Base-by-base conservation (phyloP, 352 stramenopile genomes). In the Phytophthora fragariaefolia region DNA sequence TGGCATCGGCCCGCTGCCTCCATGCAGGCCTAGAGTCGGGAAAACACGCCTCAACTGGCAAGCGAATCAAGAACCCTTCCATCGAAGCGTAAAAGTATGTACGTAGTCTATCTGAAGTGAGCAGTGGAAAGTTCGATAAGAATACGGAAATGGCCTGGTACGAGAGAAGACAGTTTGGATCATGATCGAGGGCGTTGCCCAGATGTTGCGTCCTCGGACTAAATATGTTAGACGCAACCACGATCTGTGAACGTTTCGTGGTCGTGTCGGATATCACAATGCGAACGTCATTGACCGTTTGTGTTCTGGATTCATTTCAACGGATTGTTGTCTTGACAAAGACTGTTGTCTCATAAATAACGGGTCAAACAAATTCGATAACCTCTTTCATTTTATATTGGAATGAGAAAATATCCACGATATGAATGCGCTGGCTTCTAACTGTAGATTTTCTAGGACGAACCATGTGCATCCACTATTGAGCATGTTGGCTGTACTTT, bases 11-110 rank as follows among this genome's bases (percentile, higher is more conserved):
- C 15, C 34, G 38, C 23, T 70, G 63, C 36, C 52, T 64, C 71
- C 67, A 76, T 3, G 47, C 56, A 49, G 71, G 67, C 38, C 63
- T 58, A 1, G 55, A 28, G 7, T 73, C 71, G 9, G 69, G 55
- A 54, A 73, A 72, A 30, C 66, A 71, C 8, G 50, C 63, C 59
- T 65, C 63, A 58, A 63, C 27, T n/a, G 84, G 82, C 23, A 92
- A 53, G 1, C 82, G 84, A 28, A 92, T 87, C 67, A 92, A 80
- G 65, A 81, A 92, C 36, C 84, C 82, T 56, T 92, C 84, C 84
- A 92, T 92, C n/a, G n/a, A n/a, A n/a, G n/a, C n/a, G n/a, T n/a
- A n/a, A n/a, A n/a, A n/a, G n/a, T n/a, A n/a, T n/a, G n/a, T n/a
- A n/a, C n/a, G n/a, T n/a, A n/a, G n/a, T n/a, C n/a, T n/a, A n/a